phyloP scores from a whole-genome alignment of 768 basidiomycete genomes.

The Botryobasidium botryosum region DNA sequence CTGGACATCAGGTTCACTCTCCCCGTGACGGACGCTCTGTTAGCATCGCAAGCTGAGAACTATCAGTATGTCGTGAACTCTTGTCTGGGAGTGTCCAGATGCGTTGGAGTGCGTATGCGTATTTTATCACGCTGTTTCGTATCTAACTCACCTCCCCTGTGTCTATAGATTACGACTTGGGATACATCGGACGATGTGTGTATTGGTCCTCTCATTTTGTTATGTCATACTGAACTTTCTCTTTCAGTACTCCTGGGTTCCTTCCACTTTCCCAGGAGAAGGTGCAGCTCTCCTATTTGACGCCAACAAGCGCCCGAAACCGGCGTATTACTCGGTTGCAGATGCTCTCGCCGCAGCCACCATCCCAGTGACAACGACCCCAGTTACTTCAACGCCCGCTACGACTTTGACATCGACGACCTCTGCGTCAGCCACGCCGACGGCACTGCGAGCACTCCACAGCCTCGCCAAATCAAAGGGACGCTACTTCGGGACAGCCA shows the following conservation, averaged over 20 bases:
- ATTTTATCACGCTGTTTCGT: neutral
- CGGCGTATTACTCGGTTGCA: constrained; percentile 9
- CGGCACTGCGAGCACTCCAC: constrained; percentile 4
- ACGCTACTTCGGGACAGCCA: constrained; percentile 10
- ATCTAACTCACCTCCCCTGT: no score
- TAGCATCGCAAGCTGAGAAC: constrained; percentile 39
- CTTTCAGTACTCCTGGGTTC: constrained; percentile 22
- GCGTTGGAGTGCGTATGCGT: constrained; percentile 22
- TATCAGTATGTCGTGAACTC: constrained; percentile 39
- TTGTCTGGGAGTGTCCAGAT: constrained; percentile 27
- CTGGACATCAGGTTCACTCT: constrained; percentile 46
- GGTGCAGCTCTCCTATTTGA: constrained; percentile 9
- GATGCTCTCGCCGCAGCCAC: constrained; percentile 9
- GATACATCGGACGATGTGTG: constrained; percentile 25
- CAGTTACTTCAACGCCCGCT: neutral
- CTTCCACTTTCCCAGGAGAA: constrained; percentile 19
- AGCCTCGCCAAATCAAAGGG: constrained; percentile 6
- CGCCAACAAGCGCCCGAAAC: constrained; percentile 9
- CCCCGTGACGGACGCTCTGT: constrained; percentile 31
- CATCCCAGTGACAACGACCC: neutral
- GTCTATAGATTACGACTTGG: constrained; percentile 25
- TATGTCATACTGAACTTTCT: neutral
- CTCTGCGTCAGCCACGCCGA: neutral
- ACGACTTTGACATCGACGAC: neutral
- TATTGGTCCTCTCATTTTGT: neutral